phyloP scores from a whole-genome alignment of 1,284 basidiomycete genomes.

The Flammula alnicola region DNA sequence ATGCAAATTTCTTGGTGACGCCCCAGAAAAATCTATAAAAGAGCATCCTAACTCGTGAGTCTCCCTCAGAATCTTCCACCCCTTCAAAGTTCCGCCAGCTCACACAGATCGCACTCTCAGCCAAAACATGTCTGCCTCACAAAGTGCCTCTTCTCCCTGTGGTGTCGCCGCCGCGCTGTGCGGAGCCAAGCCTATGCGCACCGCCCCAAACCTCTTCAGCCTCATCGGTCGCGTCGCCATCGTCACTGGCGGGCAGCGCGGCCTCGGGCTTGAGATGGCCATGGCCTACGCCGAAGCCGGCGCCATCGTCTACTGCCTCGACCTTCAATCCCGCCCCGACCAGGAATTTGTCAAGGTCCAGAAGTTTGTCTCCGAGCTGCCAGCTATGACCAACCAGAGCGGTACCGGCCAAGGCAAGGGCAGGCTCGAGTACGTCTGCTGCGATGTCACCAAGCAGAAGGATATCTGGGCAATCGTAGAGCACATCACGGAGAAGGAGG shows the following conservation, averaged over 20 bases:
- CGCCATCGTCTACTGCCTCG: conserved; percentile 57
- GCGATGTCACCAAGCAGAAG: conserved; percentile 65
- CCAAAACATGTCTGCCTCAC: too few species aligned
- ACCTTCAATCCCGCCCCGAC: conserved; percentile 49
- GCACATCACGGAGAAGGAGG: conserved; percentile 61
- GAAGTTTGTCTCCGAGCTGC: conserved; percentile 67
- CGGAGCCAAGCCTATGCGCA: conserved; percentile 17
- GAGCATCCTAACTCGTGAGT: too few species aligned
- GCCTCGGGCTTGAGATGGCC: conserved; percentile 79
- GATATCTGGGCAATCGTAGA: conserved; percentile 57
- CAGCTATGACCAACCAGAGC: conserved; percentile 29
- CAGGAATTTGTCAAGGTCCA: conserved; percentile 47
- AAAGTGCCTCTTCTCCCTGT: background rate
- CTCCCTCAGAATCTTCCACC: too few species aligned
- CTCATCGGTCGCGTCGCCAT: conserved; percentile 51
- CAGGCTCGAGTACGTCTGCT: conserved; percentile 67
- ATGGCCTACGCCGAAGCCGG: conserved; percentile 64
- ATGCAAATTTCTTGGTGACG: too few species aligned
- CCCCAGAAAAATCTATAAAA: too few species aligned
- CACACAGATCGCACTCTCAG: too few species aligned
- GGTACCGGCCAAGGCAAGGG: conserved; percentile 30
- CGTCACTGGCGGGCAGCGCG: conserved; percentile 60
- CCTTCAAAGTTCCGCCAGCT: background rate
- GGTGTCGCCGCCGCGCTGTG: conserved; percentile 13
- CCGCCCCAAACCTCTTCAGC: conserved; percentile 41